Conservation (phyloP, 208 protist genomes). For the Leishmania braziliensis region DNA sequence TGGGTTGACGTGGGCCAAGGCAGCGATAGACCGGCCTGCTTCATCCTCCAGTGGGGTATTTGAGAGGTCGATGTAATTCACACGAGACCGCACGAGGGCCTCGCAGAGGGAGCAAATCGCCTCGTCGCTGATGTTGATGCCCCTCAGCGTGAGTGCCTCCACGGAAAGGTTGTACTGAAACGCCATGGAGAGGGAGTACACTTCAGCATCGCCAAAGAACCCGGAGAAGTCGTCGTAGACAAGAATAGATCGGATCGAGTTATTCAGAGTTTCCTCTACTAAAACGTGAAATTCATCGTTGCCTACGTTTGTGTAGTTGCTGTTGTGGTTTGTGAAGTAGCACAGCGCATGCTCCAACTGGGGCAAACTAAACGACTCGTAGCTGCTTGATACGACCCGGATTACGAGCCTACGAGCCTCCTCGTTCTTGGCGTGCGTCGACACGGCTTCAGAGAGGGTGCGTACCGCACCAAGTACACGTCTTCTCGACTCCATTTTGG, state of each 20-base stretch:
- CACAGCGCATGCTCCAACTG: slow-evolving; percentile 63
- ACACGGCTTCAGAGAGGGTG: slow-evolving; percentile 59
- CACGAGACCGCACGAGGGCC: slow-evolving; percentile 71
- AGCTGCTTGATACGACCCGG: slow-evolving; percentile 38
- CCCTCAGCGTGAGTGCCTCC: slow-evolving; percentile 82
- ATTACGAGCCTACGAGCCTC: slow-evolving; percentile 39
- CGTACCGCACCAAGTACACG: slow-evolving; percentile 79
- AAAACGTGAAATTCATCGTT: slow-evolving; percentile 75
- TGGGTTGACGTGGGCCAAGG: slow-evolving; percentile 82
- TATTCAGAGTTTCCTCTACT: slow-evolving; percentile 85
- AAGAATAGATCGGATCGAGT: slow-evolving; percentile 77
- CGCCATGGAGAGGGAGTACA: slow-evolving; percentile 74
- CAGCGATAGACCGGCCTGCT: slow-evolving; percentile 76
- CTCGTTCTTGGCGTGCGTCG: slow-evolving; percentile 33
- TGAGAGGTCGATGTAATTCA: slow-evolving; percentile 85
- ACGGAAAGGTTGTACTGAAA: slow-evolving; percentile 89
- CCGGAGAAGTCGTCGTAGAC: slow-evolving; percentile 81
- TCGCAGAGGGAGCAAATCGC: slow-evolving; percentile 77
- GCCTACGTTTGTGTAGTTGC: slow-evolving; percentile 68
- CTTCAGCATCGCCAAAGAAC: slow-evolving; percentile 73
- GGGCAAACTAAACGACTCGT: slow-evolving; percentile 44
- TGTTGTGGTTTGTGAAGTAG: slow-evolving; percentile 85
- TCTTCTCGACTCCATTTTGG: slow-evolving; percentile 25
- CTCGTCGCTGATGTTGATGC: slow-evolving; percentile 85
- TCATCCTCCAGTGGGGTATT: slow-evolving; percentile 86